A percentile compares a stretch with the other conserved stretches of the same genome.
phyloP scores from a whole-genome alignment of 2,329 filamentous ascomycete species.

The Leptographium wingfieldii region DNA sequence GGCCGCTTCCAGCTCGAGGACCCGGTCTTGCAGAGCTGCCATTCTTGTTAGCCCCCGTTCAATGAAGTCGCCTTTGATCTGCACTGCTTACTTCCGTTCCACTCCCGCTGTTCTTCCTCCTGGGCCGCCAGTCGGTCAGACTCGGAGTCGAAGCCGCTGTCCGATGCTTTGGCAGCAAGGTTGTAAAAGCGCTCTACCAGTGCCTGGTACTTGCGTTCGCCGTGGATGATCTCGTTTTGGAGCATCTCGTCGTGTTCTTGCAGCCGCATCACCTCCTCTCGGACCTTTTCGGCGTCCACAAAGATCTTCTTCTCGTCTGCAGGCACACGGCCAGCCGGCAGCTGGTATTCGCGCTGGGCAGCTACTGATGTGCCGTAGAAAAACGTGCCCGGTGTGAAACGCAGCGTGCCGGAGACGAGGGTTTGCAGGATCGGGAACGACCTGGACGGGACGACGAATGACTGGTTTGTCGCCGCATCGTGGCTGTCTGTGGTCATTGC shows the following conservation, averaged over 20 bases:
- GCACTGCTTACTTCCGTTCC: slow-evolving; percentile 7
- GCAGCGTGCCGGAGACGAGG: slow-evolving; percentile 11
- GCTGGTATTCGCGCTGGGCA: slow-evolving; percentile 4
- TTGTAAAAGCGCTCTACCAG: slow-evolving; percentile 11
- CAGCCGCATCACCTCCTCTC: slow-evolving; percentile 18
- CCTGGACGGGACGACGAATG: slow-evolving; percentile 12
- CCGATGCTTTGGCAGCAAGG: slow-evolving; percentile 4
- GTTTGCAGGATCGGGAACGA: slow-evolving; percentile 13
- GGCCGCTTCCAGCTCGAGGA: slow-evolving; percentile 9
- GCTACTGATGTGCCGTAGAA: slow-evolving; percentile 3
- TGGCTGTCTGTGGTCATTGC: neutral
- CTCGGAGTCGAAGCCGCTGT: slow-evolving; percentile 5
- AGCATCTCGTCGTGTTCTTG: slow-evolving; percentile 16
- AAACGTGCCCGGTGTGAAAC: slow-evolving; percentile 10
- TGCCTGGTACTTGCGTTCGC: slow-evolving; percentile 12
- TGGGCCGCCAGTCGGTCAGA: slow-evolving; percentile 5
- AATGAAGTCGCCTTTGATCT: neutral
- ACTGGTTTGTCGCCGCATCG: slow-evolving; percentile 10
- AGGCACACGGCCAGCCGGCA: slow-evolving; percentile 8
- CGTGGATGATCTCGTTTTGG: slow-evolving; percentile 12
- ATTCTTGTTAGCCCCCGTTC: neutral
- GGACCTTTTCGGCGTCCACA: slow-evolving; percentile 22
- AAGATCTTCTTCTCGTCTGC: slow-evolving; percentile 14
- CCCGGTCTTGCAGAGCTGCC: slow-evolving; percentile 5
- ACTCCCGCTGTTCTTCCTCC: slow-evolving; percentile 2